Base-by-base conservation (phyloP, 2,329 filamentous ascomycete genomes). In the Samsoniella hepiali region DNA sequence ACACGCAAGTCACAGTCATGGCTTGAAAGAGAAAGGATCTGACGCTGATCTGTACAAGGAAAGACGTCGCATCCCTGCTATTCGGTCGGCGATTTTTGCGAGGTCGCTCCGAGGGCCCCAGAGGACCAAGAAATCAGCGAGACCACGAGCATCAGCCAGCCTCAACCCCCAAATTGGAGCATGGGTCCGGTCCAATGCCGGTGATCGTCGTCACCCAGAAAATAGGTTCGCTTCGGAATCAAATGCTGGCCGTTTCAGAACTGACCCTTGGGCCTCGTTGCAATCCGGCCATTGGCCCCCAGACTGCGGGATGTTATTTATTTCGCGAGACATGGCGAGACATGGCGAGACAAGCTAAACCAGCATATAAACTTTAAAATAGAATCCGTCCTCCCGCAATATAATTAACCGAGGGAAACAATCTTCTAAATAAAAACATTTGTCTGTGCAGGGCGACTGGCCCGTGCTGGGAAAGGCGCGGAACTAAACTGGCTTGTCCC, bases 361-460 rank as follows among this genome's bases (percentile, higher is more conserved):
- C 3, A 17, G 32, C n/a, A 22, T 8, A 29, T 38, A 54, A 59
- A 50, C 34, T 58, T 38, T 31, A 50, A 59, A 58, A 15, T 49
- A 36, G 27, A 27, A 27, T 3, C 9, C 22, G 27, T 29, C 13
- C n/a, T 22, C 36, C 22, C 44, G 17, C n/a, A 22, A 8, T 27
- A 17, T 49, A 10, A 40, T 40, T 56, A 60, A 36, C 49, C 29
- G 38, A 51, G 47, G 13, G 38, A 17, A 5, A 13, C 27, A 49
- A 9, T 40, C 32, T 13, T 38, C 32, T 31, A n/a, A 51, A 22
- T 45, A 34, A 42, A 36, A 36, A 29, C 32, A 15, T 49, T 51
- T 60, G 58, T 60, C 58, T 53, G 47, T 60, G 58, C 58, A 60
- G 27, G 57, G 34, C 22, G 22, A 22, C 47, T 58, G 47, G 58